A percentile compares a stretch with the other conserved stretches of the same genome.
phyloP scores from a whole-genome alignment of 106 monocot species.

The Dioscorea zingiberensis region DNA sequence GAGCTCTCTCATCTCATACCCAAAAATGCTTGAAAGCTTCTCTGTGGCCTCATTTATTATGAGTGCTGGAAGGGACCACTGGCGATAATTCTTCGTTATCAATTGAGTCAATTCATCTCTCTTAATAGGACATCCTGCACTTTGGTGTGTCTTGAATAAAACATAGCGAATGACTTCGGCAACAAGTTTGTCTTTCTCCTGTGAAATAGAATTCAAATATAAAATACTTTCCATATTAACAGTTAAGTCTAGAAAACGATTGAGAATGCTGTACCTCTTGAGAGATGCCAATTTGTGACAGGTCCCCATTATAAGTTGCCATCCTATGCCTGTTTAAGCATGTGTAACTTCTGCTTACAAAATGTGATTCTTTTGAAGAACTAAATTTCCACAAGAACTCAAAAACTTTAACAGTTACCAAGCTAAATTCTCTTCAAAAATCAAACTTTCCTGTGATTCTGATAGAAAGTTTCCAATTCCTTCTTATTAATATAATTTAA shows the following conservation, averaged over 20 bases:
- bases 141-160: conserved; percentile 82
- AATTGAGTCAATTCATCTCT: conserved; percentile 81
- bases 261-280: conserved; percentile 24
- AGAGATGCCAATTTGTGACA: conserved; percentile 43
- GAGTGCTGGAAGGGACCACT: conserved; percentile 58
- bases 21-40: conserved; percentile 66
- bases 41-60: conserved; percentile 74
- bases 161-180: conserved; percentile 79
- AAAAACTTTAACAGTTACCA: no score
- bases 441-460: no score
- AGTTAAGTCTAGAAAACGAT: not conserved
- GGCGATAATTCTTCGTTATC: conserved; percentile 79
- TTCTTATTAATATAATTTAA: no score
- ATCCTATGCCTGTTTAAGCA: conserved; percentile 16
- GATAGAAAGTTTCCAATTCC: no score
- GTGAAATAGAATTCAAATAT: not conserved
- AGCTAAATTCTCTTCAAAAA: no score
- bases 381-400: no score
- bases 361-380: no score
- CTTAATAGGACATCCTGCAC: conserved; percentile 80
- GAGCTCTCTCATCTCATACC: conserved; percentile 86
- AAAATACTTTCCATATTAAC: not conserved
- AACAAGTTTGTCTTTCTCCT: conserved; percentile 98
- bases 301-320: conserved; percentile 33
- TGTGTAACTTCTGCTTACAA: no score